phyloP scores from a whole-genome alignment of 1,284 basidiomycete species.

The Ganoderma boninense region DNA sequence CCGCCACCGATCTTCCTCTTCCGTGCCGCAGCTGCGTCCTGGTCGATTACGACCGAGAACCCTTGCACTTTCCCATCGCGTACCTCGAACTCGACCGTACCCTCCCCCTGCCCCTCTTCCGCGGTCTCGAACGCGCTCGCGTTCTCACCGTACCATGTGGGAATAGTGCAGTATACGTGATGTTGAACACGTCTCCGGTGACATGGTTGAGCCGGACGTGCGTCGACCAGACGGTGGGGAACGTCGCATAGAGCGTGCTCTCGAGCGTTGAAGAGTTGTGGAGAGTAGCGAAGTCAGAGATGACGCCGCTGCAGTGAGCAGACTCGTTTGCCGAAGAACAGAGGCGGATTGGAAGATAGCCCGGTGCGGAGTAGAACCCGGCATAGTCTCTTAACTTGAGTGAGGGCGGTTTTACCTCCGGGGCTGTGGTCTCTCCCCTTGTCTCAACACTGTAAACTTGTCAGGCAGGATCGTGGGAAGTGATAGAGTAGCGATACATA shows the following conservation, averaged over 20 bases:
- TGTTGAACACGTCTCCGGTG: conserved; percentile 30
- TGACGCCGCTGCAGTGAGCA: conserved; percentile 10
- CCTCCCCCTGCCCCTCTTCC: conserved; percentile 27
- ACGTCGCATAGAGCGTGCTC: conserved; percentile 30
- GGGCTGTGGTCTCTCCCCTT: background rate
- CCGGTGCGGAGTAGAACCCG: conserved; percentile 11
- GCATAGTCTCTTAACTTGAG: conserved; percentile 7
- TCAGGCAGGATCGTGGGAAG: background rate
- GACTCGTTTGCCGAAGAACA: conserved; percentile 7
- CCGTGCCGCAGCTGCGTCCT: conserved; percentile 28
- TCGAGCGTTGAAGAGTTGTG: conserved; percentile 6
- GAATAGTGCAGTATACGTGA: conserved; percentile 34
- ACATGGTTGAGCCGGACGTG: conserved; percentile 35
- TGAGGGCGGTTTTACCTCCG: conserved; percentile 4
- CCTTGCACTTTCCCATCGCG: conserved; percentile 26
- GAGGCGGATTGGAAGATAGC: conserved; percentile 13
- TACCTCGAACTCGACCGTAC: conserved; percentile 33
- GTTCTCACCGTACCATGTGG: conserved; percentile 37
- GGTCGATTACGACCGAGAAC: conserved; percentile 30
- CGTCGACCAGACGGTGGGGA: conserved; percentile 34
- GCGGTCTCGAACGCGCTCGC: conserved; percentile 36
- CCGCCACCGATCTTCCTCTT: conserved; percentile 22
- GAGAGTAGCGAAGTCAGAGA: conserved; percentile 8
- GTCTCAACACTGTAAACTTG: background rate
- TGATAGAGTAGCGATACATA: background rate